phyloP scores from a whole-genome alignment of 1,284 basidiomycete genomes.

The Moesziomyces sp. region DNA sequence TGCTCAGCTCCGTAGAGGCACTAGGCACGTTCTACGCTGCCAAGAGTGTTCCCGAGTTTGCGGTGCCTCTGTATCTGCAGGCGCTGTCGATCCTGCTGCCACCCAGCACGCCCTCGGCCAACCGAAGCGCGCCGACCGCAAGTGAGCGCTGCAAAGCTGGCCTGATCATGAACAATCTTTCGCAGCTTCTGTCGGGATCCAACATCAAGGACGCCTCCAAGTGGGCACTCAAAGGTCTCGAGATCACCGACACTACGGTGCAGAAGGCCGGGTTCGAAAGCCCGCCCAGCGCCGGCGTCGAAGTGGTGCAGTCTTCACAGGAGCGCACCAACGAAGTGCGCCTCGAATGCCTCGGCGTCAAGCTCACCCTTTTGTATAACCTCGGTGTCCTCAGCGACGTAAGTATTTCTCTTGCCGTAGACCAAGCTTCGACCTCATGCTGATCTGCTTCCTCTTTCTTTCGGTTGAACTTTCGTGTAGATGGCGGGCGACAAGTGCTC shows the following conservation, averaged over 20 bases:
- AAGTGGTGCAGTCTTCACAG: constrained; percentile 33
- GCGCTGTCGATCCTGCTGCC: constrained; percentile 65
- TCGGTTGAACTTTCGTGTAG: background rate
- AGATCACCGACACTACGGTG: constrained; percentile 57
- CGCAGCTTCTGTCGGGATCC: constrained; percentile 54
- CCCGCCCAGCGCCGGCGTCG: constrained; percentile 10
- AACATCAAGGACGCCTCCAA: constrained; percentile 56
- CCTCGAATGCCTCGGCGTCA: constrained; percentile 58
- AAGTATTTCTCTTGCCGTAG: constrained; percentile 3
- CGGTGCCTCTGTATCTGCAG: constrained; percentile 67
- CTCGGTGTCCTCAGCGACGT: constrained; percentile 53
- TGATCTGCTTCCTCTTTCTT: background rate
- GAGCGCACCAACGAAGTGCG: constrained; percentile 50
- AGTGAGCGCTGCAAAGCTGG: constrained; percentile 65
- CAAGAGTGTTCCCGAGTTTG: constrained; percentile 61
- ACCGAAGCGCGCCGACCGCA: constrained; percentile 41
- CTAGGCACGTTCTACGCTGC: constrained; percentile 66
- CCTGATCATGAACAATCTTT: constrained; percentile 66
- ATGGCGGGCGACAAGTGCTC: constrained; percentile 51
- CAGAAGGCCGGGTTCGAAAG: constrained; percentile 51
- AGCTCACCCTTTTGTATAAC: constrained; percentile 64
- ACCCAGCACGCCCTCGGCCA: constrained; percentile 1
- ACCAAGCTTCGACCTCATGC: background rate
- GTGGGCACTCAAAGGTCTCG: constrained; percentile 65
- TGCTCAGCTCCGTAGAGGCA: constrained; percentile 65